Evolutionary conservation across 305 asterid genomes (phyloP).

Genomic region (Petunia hybrid): DNA sequence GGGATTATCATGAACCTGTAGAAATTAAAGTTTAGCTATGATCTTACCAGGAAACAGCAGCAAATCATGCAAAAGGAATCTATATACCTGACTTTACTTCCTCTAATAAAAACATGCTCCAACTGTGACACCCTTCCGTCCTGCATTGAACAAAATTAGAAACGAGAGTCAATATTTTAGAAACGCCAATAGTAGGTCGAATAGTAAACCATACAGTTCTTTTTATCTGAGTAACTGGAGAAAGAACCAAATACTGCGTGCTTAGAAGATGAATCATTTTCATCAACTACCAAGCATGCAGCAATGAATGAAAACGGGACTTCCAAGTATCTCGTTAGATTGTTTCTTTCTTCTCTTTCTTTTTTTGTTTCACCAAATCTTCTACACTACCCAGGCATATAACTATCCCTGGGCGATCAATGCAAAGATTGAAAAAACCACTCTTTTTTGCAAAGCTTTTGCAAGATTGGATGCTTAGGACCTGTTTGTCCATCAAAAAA

Average conservation of each 20-base stretch:
- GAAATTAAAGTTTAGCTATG: slow-evolving; percentile 20
- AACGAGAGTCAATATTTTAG: background rate
- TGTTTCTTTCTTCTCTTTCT: background rate
- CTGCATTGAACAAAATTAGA: slow-evolving; percentile 44
- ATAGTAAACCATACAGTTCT: background rate
- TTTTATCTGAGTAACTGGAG: background rate
- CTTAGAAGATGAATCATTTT: background rate
- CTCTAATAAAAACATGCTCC: slow-evolving; percentile 86
- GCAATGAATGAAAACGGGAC: background rate
- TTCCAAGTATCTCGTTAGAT: background rate
- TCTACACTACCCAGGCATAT: background rate
- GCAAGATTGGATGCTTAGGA: background rate
- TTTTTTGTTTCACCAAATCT: background rate
- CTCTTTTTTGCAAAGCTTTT: background rate
- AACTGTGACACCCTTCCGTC: slow-evolving; percentile 86
- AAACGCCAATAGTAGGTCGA: background rate
- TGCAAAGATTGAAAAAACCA: background rate
- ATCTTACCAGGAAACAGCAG: slow-evolving; percentile 14
- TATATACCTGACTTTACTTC: slow-evolving; percentile 82
- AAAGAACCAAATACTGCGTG: background rate
- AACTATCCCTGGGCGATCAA: background rate
- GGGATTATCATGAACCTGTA: slow-evolving; percentile 88
- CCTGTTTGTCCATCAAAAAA: too few relatives aligned
- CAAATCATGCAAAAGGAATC: slow-evolving; percentile 14
- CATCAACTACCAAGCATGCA: slow-evolving; percentile 17